These are phyloP conservation scores for Neoconidiobolus thromboides DNA, from an alignment of 371 early-diverging fungal species.

Conservation along the genomic window DNA sequence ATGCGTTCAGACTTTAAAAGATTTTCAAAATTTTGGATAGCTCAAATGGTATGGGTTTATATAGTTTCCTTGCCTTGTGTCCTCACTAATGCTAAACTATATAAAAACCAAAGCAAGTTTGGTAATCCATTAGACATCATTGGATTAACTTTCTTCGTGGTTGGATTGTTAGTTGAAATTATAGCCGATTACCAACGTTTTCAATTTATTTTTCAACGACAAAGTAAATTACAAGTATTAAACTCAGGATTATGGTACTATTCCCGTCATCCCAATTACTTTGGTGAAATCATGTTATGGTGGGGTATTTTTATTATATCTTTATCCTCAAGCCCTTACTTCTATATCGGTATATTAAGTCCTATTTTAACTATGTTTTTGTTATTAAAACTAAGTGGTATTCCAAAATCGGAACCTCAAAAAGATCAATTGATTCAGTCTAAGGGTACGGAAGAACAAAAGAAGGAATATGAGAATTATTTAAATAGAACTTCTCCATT, in stretches of 20 bases:
- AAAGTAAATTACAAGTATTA: neutral
- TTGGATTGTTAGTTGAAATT: neutral
- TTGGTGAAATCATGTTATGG: conserved; percentile 8
- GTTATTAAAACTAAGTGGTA: conserved; percentile 7
- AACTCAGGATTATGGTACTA: conserved; percentile 8
- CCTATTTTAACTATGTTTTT: conserved; percentile 18
- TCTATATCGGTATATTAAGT: neutral
- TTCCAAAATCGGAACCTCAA: conserved; percentile 8
- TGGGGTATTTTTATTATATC: neutral
- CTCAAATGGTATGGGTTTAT: conserved; percentile 10
- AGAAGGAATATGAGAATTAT: neutral
- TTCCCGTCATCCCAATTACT: conserved; percentile 11
- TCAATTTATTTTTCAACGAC: neutral
- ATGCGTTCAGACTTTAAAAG: conserved; percentile 3
- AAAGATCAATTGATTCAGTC: neutral
- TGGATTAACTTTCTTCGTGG: neutral
- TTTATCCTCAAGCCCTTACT: too few species aligned
- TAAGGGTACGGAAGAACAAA: too few species aligned
- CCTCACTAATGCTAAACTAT: conserved; percentile 6
- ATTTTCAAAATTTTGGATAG: conserved; percentile 7
- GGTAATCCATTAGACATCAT: conserved; percentile 6
- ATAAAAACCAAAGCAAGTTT: neutral
- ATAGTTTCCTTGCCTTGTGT: conserved; percentile 6
- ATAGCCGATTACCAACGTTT: neutral
- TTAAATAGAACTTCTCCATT: neutral